A percentile compares a stretch with the other conserved stretches of the same genome.
Conservation (phyloP, 2,329 filamentous ascomycete species). For the Verticillium tricorpus region DNA sequence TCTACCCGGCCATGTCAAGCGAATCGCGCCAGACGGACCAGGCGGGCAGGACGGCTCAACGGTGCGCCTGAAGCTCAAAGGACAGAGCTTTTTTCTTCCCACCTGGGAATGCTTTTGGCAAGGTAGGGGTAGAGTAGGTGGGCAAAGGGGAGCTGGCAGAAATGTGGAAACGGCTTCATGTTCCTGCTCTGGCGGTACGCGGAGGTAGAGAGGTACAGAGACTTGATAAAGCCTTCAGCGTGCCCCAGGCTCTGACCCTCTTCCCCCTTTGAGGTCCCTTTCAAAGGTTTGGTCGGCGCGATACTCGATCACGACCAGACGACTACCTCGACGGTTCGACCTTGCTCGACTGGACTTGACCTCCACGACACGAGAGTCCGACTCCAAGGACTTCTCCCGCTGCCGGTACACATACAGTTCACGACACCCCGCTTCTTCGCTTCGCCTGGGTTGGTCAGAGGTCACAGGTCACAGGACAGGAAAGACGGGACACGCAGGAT, state of each 20-base stretch:
- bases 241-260: constrained; percentile 5
- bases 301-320: not conserved
- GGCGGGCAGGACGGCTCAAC: not conserved
- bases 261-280: not conserved
- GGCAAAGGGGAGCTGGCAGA: not conserved
- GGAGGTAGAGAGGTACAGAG: not conserved
- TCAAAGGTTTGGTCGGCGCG: constrained; percentile 1
- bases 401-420: not conserved
- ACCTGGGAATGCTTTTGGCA: not conserved
- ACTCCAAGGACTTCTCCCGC: not conserved
- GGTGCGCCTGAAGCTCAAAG: not conserved
- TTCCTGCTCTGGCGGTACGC: not conserved
- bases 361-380: not conserved
- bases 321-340: not conserved
- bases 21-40: not conserved
- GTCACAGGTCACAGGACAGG: not conserved
- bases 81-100: not conserved
- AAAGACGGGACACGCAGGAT: not conserved
- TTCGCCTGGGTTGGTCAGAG: not conserved
- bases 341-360: not conserved
- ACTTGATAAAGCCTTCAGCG: constrained; percentile 12
- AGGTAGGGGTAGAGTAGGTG: not conserved
- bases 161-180: not conserved
- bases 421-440: not conserved
- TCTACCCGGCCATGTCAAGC: not conserved